These are phyloP conservation scores for Stereocaulon alpinum DNA, from an alignment of 495 filamentous ascomycete species.

Conservation along the genomic window DNA sequence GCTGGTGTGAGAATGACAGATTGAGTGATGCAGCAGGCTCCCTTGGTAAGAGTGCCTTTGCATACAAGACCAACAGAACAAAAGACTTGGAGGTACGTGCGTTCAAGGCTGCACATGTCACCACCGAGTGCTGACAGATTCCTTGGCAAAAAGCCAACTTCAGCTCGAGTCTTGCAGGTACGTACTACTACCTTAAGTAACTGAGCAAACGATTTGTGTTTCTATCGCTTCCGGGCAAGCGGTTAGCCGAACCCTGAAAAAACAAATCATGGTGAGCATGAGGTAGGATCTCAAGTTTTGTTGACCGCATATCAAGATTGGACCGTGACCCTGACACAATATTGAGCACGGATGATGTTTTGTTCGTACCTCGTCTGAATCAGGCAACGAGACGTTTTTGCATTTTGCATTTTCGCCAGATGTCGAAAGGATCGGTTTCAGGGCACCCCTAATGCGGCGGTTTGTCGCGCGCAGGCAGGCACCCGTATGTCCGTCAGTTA, in stretches of 20 bases:
- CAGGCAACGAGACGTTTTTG: background rate
- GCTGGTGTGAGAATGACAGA: no score
- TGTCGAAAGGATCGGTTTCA: slow-evolving; percentile 1
- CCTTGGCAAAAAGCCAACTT: no score
- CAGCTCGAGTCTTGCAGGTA: no score
- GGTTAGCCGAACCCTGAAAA: background rate
- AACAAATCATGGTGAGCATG: background rate
- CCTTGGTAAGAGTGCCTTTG: no score
- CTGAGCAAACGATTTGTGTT: no score
- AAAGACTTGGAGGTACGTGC: no score
- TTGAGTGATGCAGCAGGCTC: no score
- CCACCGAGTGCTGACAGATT: no score
- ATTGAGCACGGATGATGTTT: background rate
- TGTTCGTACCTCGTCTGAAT: background rate
- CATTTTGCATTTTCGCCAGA: background rate
- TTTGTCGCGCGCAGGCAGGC: background rate
- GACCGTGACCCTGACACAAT: background rate
- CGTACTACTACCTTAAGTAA: no score
- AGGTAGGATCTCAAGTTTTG: background rate
- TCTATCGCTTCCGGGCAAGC: background rate
- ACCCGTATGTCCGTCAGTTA: background rate
- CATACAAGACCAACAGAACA: no score
- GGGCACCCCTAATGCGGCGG: background rate
- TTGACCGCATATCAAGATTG: background rate
- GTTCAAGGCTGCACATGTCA: no score